phyloP scores from a whole-genome alignment of 75 land plant genomes.

The Picea sitchensis region DNA sequence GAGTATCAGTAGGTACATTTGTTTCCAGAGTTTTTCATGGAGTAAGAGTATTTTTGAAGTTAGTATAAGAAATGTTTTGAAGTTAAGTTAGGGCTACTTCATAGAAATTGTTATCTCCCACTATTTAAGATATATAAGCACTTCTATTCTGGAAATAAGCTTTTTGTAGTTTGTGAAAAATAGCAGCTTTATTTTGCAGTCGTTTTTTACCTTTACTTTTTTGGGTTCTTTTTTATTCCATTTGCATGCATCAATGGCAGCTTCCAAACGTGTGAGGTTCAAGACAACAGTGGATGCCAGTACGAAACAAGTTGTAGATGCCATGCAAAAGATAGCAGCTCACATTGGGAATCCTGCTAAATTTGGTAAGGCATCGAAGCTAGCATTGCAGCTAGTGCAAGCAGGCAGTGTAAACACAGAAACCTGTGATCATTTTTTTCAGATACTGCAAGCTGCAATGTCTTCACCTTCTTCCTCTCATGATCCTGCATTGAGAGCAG shows the following conservation, averaged over 20 bases:
- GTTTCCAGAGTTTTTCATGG: too few relatives aligned
- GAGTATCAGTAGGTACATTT: too few relatives aligned
- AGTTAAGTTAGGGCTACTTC: too few relatives aligned
- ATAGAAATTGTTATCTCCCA: not conserved
- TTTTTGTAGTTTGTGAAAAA: not conserved
- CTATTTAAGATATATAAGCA: not conserved
- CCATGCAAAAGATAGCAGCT: conserved; percentile 84
- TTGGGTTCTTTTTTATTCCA: not conserved
- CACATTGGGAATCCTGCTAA: conserved; percentile 81
- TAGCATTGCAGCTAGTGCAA: conserved; percentile 79
- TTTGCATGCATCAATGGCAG: conserved; percentile 1
- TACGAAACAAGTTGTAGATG: conserved; percentile 68
- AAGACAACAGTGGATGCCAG: conserved; percentile 80
- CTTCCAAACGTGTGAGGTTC: conserved; percentile 66
- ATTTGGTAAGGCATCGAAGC: conserved; percentile 85
- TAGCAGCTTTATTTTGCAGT: not conserved
- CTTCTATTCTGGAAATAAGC: not conserved
- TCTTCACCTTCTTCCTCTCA: conserved; percentile 49
- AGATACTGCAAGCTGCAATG: conserved; percentile 81
- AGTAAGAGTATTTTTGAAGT: too few relatives aligned
- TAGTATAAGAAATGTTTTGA: too few relatives aligned
- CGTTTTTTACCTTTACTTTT: not conserved
- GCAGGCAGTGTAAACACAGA: conserved; percentile 72
- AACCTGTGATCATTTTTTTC: conserved; percentile 63
- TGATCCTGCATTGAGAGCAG: conserved; percentile 60